These are phyloP conservation scores for Debaryomyces nepalensis DNA, from an alignment of 1,139 yeast species.

Conservation along the genomic window DNA sequence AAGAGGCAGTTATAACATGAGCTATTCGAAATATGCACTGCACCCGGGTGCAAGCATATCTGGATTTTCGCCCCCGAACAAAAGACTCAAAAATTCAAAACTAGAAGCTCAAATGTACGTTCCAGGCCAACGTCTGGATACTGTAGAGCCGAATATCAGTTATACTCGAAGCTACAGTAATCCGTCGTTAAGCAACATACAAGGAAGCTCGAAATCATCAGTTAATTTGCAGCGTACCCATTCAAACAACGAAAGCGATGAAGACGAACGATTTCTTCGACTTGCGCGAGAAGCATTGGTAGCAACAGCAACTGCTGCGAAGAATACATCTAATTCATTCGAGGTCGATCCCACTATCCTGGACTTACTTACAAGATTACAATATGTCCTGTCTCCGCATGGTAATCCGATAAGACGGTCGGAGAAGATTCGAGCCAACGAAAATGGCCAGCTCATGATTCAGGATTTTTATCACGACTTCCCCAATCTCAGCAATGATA, in stretches of 20 bases:
- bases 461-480: slow-evolving; percentile 48
- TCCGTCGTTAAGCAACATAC: slow-evolving; percentile 1
- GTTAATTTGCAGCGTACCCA: background rate
- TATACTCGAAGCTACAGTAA: slow-evolving; percentile 16
- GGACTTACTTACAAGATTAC: slow-evolving; percentile 54
- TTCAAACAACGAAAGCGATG: slow-evolving; percentile 27
- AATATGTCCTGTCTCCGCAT: slow-evolving; percentile 60
- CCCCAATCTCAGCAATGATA: slow-evolving; percentile 49
- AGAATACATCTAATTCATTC: slow-evolving; percentile 23
- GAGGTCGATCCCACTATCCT: slow-evolving; percentile 59
- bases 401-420: slow-evolving; percentile 49
- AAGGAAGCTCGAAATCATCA: background rate
- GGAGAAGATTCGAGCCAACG: slow-evolving; percentile 42
- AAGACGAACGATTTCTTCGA: slow-evolving; percentile 46
- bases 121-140: slow-evolving; percentile 11
- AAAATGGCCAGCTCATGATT: slow-evolving; percentile 49
- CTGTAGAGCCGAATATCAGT: slow-evolving; percentile 19
- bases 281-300: slow-evolving; percentile 53
- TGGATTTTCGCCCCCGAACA: slow-evolving; percentile 2
- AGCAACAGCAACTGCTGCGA: slow-evolving; percentile 46
- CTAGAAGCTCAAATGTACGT: slow-evolving; percentile 3
- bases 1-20: background rate
- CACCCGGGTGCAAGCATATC: background rate
- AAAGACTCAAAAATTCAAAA: slow-evolving; percentile 1
- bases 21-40: slow-evolving; percentile 6